phyloP scores from a whole-genome alignment of 805 yeast genomes.

The Metschnikowia kofuensis region DNA sequence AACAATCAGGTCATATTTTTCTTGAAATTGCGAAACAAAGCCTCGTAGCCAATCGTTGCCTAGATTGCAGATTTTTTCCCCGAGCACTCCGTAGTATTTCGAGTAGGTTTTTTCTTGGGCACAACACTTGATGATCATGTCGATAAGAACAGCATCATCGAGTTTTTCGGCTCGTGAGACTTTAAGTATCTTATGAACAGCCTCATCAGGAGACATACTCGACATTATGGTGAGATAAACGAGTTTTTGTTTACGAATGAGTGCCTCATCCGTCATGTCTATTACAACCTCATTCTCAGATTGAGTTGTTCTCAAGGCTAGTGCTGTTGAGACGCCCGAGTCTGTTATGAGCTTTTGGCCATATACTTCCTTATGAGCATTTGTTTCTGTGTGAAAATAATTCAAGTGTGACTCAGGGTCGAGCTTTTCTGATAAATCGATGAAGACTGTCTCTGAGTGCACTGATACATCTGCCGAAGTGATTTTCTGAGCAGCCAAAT shows the following conservation, averaged over 20 bases:
- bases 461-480: no score
- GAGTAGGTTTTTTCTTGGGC: constrained; percentile 85
- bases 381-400: constrained; percentile 33
- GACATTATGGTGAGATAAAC: constrained; percentile 85
- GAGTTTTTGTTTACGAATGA: constrained; percentile 65
- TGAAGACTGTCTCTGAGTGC: constrained; percentile 46
- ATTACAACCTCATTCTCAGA: background rate
- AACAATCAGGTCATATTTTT: constrained; percentile 56
- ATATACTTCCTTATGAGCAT: no score
- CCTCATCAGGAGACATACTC: constrained; percentile 88
- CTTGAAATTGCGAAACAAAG: constrained; percentile 52
- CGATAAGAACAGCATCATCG: constrained; percentile 46
- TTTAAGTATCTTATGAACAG: constrained; percentile 77
- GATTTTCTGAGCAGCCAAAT: background rate
- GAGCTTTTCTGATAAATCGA: constrained; percentile 52
- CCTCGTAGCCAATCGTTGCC: constrained; percentile 55
- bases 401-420: constrained; percentile 47
- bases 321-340: no score
- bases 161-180: constrained; percentile 25
- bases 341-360: no score
- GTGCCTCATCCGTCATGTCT: constrained; percentile 24
- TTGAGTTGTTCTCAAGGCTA: background rate
- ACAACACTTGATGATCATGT: constrained; percentile 76
- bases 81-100: constrained; percentile 76
- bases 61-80: constrained; percentile 57